Conservation (phyloP, 2,329 filamentous ascomycete species). For the Ilyonectria sp. region DNA sequence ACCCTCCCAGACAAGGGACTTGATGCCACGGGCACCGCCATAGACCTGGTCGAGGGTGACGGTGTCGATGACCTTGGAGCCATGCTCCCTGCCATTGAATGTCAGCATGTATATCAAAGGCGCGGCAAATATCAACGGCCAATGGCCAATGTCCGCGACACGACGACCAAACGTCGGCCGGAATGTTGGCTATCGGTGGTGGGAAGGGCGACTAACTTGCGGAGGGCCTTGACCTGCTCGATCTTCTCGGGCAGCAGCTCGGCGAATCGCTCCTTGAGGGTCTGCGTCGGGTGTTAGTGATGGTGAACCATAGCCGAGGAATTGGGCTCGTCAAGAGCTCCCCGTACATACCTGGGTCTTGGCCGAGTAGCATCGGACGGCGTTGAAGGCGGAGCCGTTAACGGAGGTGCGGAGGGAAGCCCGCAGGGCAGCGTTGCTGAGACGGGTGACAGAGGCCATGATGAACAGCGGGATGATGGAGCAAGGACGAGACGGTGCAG, state of each 20-base stretch:
- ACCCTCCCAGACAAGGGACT: constrained; percentile 98
- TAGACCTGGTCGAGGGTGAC: constrained; percentile 99
- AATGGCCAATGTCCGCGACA: constrained; percentile 3
- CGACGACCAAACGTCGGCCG: constrained; percentile 32
- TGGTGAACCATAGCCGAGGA: constrained; percentile 31
- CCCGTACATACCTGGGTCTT: constrained; percentile 82
- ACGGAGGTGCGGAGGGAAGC: constrained; percentile 79
- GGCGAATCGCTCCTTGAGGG: constrained; percentile 98
- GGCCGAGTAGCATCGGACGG: constrained; percentile 91
- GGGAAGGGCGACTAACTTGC: constrained; percentile 78
- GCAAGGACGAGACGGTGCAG: constrained; percentile 49
- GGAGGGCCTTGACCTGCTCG: constrained; percentile 98
- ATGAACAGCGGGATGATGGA: constrained; percentile 51
- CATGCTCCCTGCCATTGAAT: constrained; percentile 79
- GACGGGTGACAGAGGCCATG: constrained; percentile 89
- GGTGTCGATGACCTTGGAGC: constrained; percentile 95
- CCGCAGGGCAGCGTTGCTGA: constrained; percentile 87
- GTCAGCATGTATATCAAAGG: constrained; percentile 35
- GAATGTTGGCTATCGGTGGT: constrained; percentile 29
- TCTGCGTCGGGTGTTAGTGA: constrained; percentile 65
- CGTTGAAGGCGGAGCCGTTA: constrained; percentile 83
- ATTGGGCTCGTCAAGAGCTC: constrained; percentile 22
- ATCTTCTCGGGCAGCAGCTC: constrained; percentile 96
- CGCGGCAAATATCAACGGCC: constrained; percentile 20
- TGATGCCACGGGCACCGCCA: constrained; percentile 98